Evolutionary conservation across 768 basidiomycete species (phyloP), one percentile per base, ranked within the genome.

Genomic region (Lactifluus pinguis): DNA sequence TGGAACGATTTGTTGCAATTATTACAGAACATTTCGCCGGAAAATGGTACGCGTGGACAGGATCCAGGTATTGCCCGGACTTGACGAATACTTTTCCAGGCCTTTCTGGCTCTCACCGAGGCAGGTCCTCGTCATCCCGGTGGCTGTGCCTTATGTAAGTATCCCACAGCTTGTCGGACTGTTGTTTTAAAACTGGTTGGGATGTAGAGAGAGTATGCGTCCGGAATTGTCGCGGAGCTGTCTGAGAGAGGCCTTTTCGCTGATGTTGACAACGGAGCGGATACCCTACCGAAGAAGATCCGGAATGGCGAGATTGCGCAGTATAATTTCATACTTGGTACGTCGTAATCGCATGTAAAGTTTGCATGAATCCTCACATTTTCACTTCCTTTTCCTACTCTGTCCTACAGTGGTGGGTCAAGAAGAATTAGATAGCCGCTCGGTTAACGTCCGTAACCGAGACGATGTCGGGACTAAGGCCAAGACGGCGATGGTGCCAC

Each of bases 101-200:
- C 97, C 97, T 3, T 97, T 98, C 80, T 99, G 97, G 97, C 69
- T 98, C 53, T 94, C 91, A 0, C 97, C 97, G n/a, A 83, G 97
- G 39, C 97, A 98, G 75, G 86, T 95, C 32, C 76, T 97, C 19
- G 89, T 98, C 60, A 89, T 99, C 52, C 97, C 97, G 1, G 93
- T 98, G 17, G 92, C 94, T 9, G 82, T 80, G 15, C 85, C 92
- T 49, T 97, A 85, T 73, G 93, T 95, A 70, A 70, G 89, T 83
- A 5, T 19, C 39, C 54, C 51, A 42, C 42, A 6, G 21, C 21
- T 25, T 25, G n/a, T 45, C 45, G 29, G 17, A 51, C 15, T 17
- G 29, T 50, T 39, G 19, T 36, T n/a, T 11, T 25, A 42, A 57
- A 8, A 3, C 25, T 17, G 7, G 17, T n/a, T 39, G 19, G 6